These are phyloP conservation scores for Chamaecrista fasciculata DNA, from an alignment of 306 rosid species.

Conservation along the genomic window DNA sequence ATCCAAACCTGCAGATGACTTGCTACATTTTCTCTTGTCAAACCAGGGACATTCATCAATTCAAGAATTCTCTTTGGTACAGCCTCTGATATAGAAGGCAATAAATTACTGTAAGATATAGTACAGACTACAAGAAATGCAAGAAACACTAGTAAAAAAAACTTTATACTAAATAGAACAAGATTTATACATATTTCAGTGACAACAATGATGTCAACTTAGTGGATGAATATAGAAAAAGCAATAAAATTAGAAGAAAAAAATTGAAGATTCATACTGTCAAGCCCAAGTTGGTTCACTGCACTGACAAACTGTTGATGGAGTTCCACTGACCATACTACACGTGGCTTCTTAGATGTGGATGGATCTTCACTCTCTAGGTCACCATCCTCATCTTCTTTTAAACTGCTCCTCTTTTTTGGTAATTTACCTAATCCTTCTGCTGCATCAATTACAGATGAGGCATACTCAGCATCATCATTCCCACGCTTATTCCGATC, in stretches of 20 bases:
- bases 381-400: constrained; percentile 59
- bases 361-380: constrained; percentile 48
- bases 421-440: constrained; percentile 47
- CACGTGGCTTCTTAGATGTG: constrained; percentile 53
- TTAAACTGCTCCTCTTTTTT: constrained; percentile 54
- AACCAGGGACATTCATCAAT: constrained; percentile 57
- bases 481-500: constrained; percentile 43
- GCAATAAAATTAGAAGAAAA: background rate
- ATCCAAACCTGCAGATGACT: constrained; percentile 71
- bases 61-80: constrained; percentile 70
- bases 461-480: constrained; percentile 56
- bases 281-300: constrained; percentile 59
- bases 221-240: background rate
- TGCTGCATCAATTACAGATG: constrained; percentile 48
- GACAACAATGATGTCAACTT: background rate
- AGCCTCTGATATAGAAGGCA: constrained; percentile 52
- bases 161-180: background rate
- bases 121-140: background rate
- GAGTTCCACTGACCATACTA: constrained; percentile 59
- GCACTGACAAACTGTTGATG: constrained; percentile 54
- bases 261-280: constrained; percentile 51
- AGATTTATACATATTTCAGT: constrained; percentile 7
- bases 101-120: constrained; percentile 20
- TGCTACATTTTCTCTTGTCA: constrained; percentile 50
- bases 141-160: constrained; percentile 3